A percentile compares a stretch with the other conserved stretches of the same genome.
phyloP scores from a whole-genome alignment of 2,329 filamentous ascomycete species.

The Fusarium transvaalense region DNA sequence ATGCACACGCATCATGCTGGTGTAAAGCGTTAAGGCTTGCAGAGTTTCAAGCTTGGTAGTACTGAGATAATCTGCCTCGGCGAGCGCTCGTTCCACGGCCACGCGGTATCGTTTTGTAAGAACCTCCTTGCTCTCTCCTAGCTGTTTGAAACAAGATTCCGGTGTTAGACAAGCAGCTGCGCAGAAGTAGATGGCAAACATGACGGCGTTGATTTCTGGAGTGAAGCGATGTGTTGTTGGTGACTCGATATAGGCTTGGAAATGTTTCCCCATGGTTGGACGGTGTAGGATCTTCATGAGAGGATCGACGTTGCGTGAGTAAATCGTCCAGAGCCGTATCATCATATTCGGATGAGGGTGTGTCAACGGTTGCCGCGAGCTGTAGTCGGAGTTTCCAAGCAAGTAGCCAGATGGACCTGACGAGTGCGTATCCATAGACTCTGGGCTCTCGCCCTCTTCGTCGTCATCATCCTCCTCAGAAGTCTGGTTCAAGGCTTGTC shows the following conservation, averaged over 20 bases:
- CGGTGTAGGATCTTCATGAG: constrained; percentile 60
- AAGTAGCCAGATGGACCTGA: constrained; percentile 48
- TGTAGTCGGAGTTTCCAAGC: constrained; percentile 46
- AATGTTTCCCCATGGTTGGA: constrained; percentile 53
- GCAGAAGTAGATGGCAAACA: constrained; percentile 60
- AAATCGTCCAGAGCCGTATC: constrained; percentile 53
- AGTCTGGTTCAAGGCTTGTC: constrained; percentile 58
- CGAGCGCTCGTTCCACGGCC: constrained; percentile 55
- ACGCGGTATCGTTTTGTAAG: constrained; percentile 52
- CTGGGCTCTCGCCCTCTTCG: constrained; percentile 51
- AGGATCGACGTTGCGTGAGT: constrained; percentile 58
- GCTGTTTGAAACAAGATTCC: constrained; percentile 48
- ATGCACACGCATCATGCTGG: constrained; percentile 56
- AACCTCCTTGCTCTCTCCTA: constrained; percentile 54
- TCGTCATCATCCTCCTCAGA: constrained; percentile 57
- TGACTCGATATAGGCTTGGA: constrained; percentile 48
- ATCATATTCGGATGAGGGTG: constrained; percentile 57
- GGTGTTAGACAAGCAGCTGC: constrained; percentile 54
- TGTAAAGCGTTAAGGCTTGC: constrained; percentile 59
- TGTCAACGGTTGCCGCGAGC: constrained; percentile 30
- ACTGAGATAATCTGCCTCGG: constrained; percentile 59
- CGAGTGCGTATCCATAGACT: constrained; percentile 45
- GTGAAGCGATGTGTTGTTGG: constrained; percentile 30
- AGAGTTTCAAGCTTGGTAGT: constrained; percentile 55
- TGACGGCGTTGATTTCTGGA: constrained; percentile 52